Evolutionary conservation across 176 grass and related monocot species (phyloP), one percentile per base, ranked within the genome.

Genomic region (Pontederia crassipes): DNA sequence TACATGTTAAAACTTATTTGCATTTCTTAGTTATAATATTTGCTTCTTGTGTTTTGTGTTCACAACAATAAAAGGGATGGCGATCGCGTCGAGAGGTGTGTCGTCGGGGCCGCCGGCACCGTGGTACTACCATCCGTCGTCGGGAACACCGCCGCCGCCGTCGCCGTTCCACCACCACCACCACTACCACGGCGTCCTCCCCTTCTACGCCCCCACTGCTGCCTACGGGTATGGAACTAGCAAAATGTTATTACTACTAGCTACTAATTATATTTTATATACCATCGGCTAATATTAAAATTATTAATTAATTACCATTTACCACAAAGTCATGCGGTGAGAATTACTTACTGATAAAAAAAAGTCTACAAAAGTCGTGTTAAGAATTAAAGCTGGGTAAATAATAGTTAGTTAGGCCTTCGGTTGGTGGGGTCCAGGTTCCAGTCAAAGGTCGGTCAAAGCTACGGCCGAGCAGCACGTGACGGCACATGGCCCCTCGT

Each of bases 51-150:
- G 47, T 3, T 48, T 18, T 24, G 32, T 5, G 0, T 35, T 61
- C 27, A 74, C 77, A 61, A 64, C 11, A 55, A 24, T 24, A 48
- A 57, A 81, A 90, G 90, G 83, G 52, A 77, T 97, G 59, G 79
- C 76, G 48, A 79, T 88, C 66, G 93, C 70, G 55, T 75, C 81
- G 53, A 83, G 93, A 62, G 74, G 81, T 52, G 68, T 88, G 57
- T 83, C 87, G 58, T 77, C 79, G 10, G 79, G 73, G 1, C 73
- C 73, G 12, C 18, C 79, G 70, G 81, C 83, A 71, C 78, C 81
- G 52, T 98, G 87, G 93, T 88, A 88, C 81, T 98, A 92, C 81
- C 93, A 83, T 67, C 81, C 81, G 18, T 80, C 91, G 28, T 58
- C 85, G 52, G 68, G 78, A 61, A 69, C 84, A 9, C 70, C 85